phyloP scores from a whole-genome alignment of 1,139 yeast species.

The Pneumocystis carinii region DNA sequence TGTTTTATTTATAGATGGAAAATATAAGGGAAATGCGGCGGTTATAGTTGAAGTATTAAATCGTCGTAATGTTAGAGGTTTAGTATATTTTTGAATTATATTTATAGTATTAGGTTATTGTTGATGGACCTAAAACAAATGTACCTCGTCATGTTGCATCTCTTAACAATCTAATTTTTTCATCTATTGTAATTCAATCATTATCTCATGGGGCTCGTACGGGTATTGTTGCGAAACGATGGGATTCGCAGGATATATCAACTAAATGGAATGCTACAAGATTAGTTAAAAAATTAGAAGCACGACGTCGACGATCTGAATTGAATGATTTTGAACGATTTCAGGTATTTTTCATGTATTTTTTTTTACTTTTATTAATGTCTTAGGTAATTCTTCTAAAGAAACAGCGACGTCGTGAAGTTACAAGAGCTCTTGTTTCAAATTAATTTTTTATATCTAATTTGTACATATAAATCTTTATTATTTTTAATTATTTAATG shows the following conservation, averaged over 20 bases:
- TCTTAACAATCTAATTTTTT: conserved; percentile 78
- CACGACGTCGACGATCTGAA: conserved; percentile 81
- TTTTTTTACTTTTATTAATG: conserved; percentile 35
- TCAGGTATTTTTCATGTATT: conserved; percentile 51
- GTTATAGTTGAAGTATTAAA: conserved; percentile 96
- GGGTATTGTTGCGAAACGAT: conserved; percentile 73
- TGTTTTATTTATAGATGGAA: conserved; percentile 72
- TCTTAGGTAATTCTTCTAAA: conserved; percentile 6
- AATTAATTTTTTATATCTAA: no score
- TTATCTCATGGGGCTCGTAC: conserved; percentile 94
- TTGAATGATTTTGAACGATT: conserved; percentile 97
- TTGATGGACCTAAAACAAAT: conserved; percentile 85
- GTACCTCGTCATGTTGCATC: conserved; percentile 85
- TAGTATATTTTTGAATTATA: neutral
- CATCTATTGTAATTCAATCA: conserved; percentile 71
- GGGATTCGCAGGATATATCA: conserved; percentile 81
- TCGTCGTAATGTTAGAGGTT: conserved; percentile 79
- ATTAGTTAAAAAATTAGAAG: conserved; percentile 97
- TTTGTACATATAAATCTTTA: no score
- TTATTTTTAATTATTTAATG: no score
- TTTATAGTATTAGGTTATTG: conserved; percentile 43
- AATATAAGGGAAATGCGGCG: conserved; percentile 65
- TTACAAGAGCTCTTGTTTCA: conserved; percentile 55
- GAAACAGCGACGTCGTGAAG: conserved; percentile 75
- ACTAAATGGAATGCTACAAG: conserved; percentile 85